phyloP scores from a whole-genome alignment of 176 grass and related monocot genomes.

The Aegilops bicornis region DNA sequence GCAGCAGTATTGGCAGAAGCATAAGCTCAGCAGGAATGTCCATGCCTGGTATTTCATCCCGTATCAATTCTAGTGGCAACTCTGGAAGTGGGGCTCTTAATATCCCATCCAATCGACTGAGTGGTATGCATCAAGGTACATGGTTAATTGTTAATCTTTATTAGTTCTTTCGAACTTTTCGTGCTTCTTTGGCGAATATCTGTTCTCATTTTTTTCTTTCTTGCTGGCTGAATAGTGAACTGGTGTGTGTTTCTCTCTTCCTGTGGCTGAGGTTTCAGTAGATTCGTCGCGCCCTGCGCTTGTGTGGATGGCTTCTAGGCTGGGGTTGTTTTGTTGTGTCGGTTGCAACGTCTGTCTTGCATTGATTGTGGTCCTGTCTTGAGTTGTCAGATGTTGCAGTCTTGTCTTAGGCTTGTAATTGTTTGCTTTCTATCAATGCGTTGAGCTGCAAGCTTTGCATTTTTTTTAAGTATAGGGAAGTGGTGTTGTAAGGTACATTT shows the following conservation, averaged over 20 bases:
- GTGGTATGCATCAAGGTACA: constrained; percentile 80
- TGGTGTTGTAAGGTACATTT: neutral
- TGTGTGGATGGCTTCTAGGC: neutral
- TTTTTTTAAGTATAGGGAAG: neutral
- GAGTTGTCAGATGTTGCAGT: neutral
- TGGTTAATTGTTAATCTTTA: constrained; percentile 5
- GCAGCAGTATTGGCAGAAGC: constrained; percentile 71
- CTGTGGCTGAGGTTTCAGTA: neutral
- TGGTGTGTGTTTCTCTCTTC: neutral
- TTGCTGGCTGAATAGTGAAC: constrained; percentile 9
- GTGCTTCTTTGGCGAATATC: constrained; percentile 2
- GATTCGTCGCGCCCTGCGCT: neutral
- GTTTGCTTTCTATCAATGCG: neutral
- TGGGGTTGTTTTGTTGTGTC: neutral
- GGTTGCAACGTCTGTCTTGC: neutral
- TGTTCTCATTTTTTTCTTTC: constrained; percentile 2
- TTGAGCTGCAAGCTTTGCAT: neutral
- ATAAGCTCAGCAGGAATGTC: constrained; percentile 72
- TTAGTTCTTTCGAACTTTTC: neutral
- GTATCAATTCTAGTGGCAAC: constrained; percentile 77
- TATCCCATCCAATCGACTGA: constrained; percentile 68
- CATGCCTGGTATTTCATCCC: constrained; percentile 64
- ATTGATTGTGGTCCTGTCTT: neutral
- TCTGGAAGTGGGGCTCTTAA: constrained; percentile 61
- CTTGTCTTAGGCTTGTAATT: constrained; percentile 3